Conservation (phyloP, 441 rosid species). For the Gossypium laxum region DNA sequence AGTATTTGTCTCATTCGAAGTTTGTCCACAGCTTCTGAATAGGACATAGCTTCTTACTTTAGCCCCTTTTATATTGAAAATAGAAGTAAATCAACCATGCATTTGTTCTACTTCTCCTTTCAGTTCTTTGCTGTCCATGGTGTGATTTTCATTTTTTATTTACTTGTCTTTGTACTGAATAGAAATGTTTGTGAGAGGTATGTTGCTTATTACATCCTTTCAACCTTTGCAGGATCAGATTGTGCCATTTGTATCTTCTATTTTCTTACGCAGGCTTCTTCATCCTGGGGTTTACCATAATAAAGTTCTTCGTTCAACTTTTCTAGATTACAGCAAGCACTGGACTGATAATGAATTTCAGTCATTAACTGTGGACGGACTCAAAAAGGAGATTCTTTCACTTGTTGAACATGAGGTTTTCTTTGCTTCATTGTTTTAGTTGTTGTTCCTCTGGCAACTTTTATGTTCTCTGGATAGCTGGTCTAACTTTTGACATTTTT, state of each 20-base stretch:
- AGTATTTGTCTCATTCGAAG: background rate
- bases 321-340: constrained; percentile 67
- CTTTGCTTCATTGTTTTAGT: constrained; percentile 13
- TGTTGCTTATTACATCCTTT: constrained; percentile 12
- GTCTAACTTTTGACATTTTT: constrained; percentile 17
- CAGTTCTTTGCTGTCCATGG: constrained; percentile 2
- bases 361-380: constrained; percentile 67
- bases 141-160: background rate
- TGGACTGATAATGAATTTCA: constrained; percentile 83
- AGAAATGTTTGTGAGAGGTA: background rate
- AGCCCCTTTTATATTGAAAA: background rate
- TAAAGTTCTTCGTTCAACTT: constrained; percentile 50
- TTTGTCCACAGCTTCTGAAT: background rate
- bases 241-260: constrained; percentile 65
- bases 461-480: constrained; percentile 14
- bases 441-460: constrained; percentile 9
- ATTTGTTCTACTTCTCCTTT: background rate
- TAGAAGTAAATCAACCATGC: background rate
- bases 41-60: background rate
- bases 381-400: constrained; percentile 67
- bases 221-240: constrained; percentile 56
- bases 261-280: constrained; percentile 74
- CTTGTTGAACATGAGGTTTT: constrained; percentile 77
- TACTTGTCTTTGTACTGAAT: background rate
- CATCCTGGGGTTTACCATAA: constrained; percentile 71